Evolutionary conservation across 2,329 filamentous ascomycete genomes (phyloP), one percentile per base, ranked within the genome.

Genomic region (Ceratocystis smalleyi): DNA sequence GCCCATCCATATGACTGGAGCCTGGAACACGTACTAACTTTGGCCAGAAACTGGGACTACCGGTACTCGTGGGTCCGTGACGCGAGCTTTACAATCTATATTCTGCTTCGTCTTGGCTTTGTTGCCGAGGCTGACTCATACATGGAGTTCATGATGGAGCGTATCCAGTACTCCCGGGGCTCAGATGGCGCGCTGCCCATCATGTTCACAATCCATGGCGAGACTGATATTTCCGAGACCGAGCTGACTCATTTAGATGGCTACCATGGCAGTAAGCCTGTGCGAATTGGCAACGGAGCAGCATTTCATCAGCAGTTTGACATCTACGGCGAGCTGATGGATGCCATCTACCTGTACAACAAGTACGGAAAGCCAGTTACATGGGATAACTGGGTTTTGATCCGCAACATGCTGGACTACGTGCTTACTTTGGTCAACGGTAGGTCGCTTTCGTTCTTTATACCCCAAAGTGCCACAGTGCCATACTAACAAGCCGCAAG

Each of bases 1-100:
- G 2, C 8, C 2, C 12, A 10, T 2, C 0, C 7, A n/a, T 27
- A 27, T 22, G 43, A 27, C 6, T 3, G 43, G 57, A 15, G 12
- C 35, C 32, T 63, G 40, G 63, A 7, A 45, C 17, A 32, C 43
- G 57, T 22, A n/a, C 49, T 65, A 54, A 61, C 22, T 70, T 3
- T 59, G 24, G n/a, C 6, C 22, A 79, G 81, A 24, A 85, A 85
- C 70, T 85, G 82, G 85, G 85, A 88, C 71, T 88, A 88, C 70
- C 80, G 86, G n/a, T 91, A 83, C 73, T 88, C 80, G 8, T 91
- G 88, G 88, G 83, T 91, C 43, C 81, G 88, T 24, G 87, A 91
- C 74, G 83, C 85, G 0, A 88, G 85, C 68, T 90, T 90, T 73
- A 89, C 86, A 1, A 83, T 90, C 68, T 91, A 91, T 69, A 85